phyloP scores from a whole-genome alignment of 2,329 filamentous ascomycete species.

The Corynespora cassiicola region DNA sequence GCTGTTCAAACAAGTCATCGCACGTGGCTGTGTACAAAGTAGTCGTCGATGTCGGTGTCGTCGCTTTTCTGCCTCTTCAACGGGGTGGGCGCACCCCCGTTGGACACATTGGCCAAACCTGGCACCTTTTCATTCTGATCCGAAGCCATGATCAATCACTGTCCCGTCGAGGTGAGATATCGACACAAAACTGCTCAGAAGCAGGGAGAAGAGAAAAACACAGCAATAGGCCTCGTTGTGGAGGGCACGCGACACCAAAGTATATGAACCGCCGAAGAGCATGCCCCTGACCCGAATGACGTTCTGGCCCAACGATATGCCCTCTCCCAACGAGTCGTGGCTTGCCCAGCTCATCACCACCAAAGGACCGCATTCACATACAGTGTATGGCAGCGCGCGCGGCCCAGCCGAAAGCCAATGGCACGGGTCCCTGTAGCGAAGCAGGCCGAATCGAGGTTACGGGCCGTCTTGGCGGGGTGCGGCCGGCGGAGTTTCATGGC shows the following conservation, averaged over 20 bases:
- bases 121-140: slow-evolving; percentile 2
- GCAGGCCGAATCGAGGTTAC: slow-evolving; percentile 12
- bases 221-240: too few relatives aligned
- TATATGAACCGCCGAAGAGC: too few relatives aligned
- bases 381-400: neutral
- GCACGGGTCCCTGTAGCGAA: neutral
- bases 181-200: too few relatives aligned
- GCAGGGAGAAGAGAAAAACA: too few relatives aligned
- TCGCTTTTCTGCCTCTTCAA: slow-evolving; percentile 27
- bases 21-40: slow-evolving; percentile 56
- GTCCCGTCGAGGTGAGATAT: too few relatives aligned
- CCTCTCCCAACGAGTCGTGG: neutral
- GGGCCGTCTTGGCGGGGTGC: slow-evolving; percentile 19
- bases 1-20: slow-evolving; percentile 17
- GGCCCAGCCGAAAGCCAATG: slow-evolving; percentile 5
- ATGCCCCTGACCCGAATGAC: slow-evolving; percentile 7
- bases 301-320: too few relatives aligned
- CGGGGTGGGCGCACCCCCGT: slow-evolving; percentile 10
- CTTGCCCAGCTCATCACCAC: neutral
- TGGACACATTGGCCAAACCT: slow-evolving; percentile 16
- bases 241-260: too few relatives aligned
- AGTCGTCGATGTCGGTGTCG: slow-evolving; percentile 59
- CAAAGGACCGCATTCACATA: too few relatives aligned
- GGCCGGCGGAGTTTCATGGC: slow-evolving; percentile 5
- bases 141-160: too few relatives aligned